Evolutionary conservation across 164 flowering plant species (phyloP), one percentile per base, ranked within the genome.

Genomic region (Protea cynaroides): DNA sequence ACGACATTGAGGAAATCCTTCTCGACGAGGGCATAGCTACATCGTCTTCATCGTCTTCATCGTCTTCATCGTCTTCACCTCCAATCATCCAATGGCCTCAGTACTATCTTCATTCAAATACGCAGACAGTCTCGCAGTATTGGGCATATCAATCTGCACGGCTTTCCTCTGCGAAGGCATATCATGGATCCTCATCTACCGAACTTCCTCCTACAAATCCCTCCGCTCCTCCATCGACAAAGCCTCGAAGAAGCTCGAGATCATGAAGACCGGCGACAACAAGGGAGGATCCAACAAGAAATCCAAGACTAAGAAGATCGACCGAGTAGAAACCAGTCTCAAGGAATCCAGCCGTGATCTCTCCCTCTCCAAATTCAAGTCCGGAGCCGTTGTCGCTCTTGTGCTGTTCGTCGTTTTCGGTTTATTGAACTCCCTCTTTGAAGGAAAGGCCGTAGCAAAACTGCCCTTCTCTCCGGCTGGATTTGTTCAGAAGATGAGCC

Each of bases 171-270:
- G 97, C 80, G 99, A 95, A 59, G 81, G 84, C 70, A 95, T 94
- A 72, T 91, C 99, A n/a, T 95, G 92, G 92, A 54, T 95, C 25
- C 83, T 95, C 50, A 92, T 95, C 86, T 95, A 95, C 83, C 86
- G 97, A 58, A 95, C 99, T 62, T 62, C 73, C 58, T 83, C 93
- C 62, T 95, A 95, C 97, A 92, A 86, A 67, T 75, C 94, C 74
- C 97, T 95, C 65, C 87, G 88, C 15, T 89, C 94, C 72, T 75
- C 99, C 57, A 94, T 94, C 79, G 96, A 92, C 78, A 88, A 81
- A 56, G 93, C 97, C 67, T 78, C 99, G 50, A 92, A 86, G 69
- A 95, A 92, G 67, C 92, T 95, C 75, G 96, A 91, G 68, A 75
- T 87, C 73, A 85, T 95, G 90, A 95, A 95, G 68, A 80, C 86